Percentiles rank a stretch among this genome's conserved stretches.
Conservation (phyloP, 805 yeast genomes). For the Kuraishia capsulata region DNA sequence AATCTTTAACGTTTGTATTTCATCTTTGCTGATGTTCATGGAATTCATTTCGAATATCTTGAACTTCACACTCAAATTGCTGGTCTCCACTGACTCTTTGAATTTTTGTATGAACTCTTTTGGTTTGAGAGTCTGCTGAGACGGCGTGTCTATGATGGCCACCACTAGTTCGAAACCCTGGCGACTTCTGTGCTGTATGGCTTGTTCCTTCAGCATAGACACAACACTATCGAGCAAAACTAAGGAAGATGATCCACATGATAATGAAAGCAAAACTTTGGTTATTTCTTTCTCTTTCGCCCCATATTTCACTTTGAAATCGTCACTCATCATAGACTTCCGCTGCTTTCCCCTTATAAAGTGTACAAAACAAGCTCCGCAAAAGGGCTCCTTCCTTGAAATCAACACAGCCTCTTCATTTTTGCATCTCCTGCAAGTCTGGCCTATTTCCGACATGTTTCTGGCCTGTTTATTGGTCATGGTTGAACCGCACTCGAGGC, state of each 20-base stretch:
- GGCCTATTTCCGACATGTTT: neutral
- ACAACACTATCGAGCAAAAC: conserved; percentile 60
- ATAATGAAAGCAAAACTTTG: conserved; percentile 48
- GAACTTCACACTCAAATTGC: conserved; percentile 22
- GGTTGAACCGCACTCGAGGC: too few relatives aligned
- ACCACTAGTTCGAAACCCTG: conserved; percentile 59
- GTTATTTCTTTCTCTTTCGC: conserved; percentile 25
- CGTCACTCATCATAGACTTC: conserved; percentile 64
- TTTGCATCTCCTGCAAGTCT: conserved; percentile 42
- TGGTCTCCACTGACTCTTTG: neutral
- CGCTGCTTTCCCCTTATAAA: conserved; percentile 77
- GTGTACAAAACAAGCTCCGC: conserved; percentile 57
- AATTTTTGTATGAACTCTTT: neutral
- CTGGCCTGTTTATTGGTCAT: too few relatives aligned
- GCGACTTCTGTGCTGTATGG: conserved; percentile 47
- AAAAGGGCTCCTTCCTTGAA: conserved; percentile 58
- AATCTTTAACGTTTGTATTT: conserved; percentile 23
- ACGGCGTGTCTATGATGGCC: conserved; percentile 34
- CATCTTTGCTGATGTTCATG: conserved; percentile 22
- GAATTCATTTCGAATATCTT: conserved; percentile 32
- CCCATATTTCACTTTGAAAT: conserved; percentile 62
- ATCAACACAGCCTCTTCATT: conserved; percentile 28
- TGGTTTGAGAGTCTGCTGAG: neutral
- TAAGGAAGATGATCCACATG: conserved; percentile 61
- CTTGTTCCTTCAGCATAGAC: conserved; percentile 55